A percentile compares a stretch with the other conserved stretches of the same genome.
Conservation (phyloP, 352 stramenopile genomes). For the Phytophthora citrophthora region DNA sequence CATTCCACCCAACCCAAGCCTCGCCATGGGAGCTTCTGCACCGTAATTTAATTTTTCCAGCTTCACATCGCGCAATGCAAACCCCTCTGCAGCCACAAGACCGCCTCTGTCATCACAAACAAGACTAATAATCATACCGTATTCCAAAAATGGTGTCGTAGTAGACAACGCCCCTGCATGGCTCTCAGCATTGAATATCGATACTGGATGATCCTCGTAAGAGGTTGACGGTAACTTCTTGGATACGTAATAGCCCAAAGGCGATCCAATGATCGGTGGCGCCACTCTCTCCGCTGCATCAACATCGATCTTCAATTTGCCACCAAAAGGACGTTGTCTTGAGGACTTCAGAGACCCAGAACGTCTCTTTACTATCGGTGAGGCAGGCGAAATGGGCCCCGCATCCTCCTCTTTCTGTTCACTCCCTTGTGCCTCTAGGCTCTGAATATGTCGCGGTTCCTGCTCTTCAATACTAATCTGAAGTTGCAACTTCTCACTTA, state of each 20-base stretch:
- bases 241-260: constrained; percentile 52
- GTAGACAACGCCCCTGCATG: constrained; percentile 18
- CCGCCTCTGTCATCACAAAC: constrained; percentile 65
- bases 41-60: constrained; percentile 58
- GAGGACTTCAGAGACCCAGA: constrained; percentile 11
- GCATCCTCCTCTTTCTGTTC: constrained; percentile 13
- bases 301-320: constrained; percentile 58
- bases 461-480: constrained; percentile 8
- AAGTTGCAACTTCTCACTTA: constrained; percentile 8
- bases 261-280: constrained; percentile 43
- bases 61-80: constrained; percentile 59
- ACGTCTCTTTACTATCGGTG: constrained; percentile 6
- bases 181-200: constrained; percentile 42
- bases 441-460: constrained; percentile 2
- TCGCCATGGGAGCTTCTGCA: constrained; percentile 23
- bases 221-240: constrained; percentile 45
- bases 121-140: constrained; percentile 71
- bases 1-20: constrained; percentile 52
- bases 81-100: constrained; percentile 62
- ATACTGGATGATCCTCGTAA: constrained; percentile 41
- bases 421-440: constrained; percentile 6
- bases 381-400: neutral
- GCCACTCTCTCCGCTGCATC: constrained; percentile 34
- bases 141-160: constrained; percentile 62
- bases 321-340: constrained; percentile 21